Evolutionary conservation across 768 basidiomycete genomes (phyloP), one percentile per base, ranked within the genome.

Genomic region (Suillus luteus): DNA sequence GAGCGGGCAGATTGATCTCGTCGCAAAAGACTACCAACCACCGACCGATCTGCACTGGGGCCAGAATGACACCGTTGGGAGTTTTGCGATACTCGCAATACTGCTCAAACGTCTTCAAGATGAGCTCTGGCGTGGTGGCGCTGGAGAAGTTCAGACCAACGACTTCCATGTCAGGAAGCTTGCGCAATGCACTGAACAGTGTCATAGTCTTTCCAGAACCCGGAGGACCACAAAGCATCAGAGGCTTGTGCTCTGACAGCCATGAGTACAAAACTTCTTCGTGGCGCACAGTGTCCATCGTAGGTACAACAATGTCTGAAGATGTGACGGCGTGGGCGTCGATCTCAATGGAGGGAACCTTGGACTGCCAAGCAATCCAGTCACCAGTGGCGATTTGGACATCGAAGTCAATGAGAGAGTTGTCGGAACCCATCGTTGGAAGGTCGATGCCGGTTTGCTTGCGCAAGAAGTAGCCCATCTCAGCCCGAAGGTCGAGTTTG

Each of bases 11-110:
- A 73, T 99, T 99, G 82, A 99, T 99, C 77, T 99, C 97, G 74
- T 99, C 97, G 75, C 97, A 99, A 80, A 99, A 99, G n/a, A 99
- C 91, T 40, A 99, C 96, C 57, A 99, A 84, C 97, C 97, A 99
- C 54, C 95, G 89, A 33, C 96, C 96, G 66, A 98, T 95, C 71
- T 98, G 95, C 4, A 90, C 79, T 11, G 97, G 97, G 3, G 97
- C 90, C 60, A 99, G 86, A 55, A 98, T 86, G 55, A 97, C 92
- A n/a, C 97, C 97, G 70, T 95, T 99, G 14, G 97, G 95, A 5
- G 97, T 99, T 79, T 99, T 99, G 62, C 96, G 85, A 73, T 96
- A 98, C 78, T 99, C 97, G 79, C 97, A 99, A 72, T 99, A 97
- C 78, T 99, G 97, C 75, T 99, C 97, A 75, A 99, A 99, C 8